These are phyloP conservation scores for Chenopodium quinoa DNA, from an alignment of 148 eudicot genomes.

Conservation along the genomic window DNA sequence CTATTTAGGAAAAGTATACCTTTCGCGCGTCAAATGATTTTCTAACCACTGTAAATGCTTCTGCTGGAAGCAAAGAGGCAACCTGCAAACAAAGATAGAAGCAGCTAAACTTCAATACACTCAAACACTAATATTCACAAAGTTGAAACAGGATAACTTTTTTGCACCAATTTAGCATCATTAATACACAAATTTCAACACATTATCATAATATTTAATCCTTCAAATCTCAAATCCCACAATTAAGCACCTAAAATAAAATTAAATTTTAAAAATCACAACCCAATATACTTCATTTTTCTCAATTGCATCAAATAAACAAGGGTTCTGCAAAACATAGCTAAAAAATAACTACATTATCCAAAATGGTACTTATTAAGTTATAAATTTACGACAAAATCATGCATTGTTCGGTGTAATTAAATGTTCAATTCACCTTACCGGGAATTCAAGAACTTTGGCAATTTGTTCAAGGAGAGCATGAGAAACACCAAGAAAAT, in stretches of 20 bases:
- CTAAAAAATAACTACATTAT: no score
- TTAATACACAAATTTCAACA: background rate
- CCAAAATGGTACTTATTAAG: no score
- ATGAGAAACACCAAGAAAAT: slow-evolving; percentile 68
- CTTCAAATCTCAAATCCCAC: background rate
- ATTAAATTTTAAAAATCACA: no score
- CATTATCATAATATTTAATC: background rate
- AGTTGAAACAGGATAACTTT: no score
- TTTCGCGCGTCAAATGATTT: slow-evolving; percentile 97
- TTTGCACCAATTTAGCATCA: slow-evolving; percentile 3
- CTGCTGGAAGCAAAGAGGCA: slow-evolving; percentile 86
- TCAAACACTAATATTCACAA: background rate
- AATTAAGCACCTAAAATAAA: background rate
- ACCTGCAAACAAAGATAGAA: slow-evolving; percentile 46
- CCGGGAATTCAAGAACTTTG: slow-evolving; percentile 95
- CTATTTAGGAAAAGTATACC: slow-evolving; percentile 37
- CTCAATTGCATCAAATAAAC: slow-evolving; percentile 5
- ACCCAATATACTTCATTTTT: background rate
- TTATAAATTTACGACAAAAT: no score
- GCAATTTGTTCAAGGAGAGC: slow-evolving; percentile 75
- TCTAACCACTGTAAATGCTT: slow-evolving; percentile 77
- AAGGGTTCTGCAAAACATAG: background rate
- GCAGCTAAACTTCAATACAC: background rate
- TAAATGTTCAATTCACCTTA: slow-evolving; percentile 12
- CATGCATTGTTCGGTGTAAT: background rate